Conservation (phyloP, 2,329 filamentous ascomycete species). For the Colletotrichum sidae region DNA sequence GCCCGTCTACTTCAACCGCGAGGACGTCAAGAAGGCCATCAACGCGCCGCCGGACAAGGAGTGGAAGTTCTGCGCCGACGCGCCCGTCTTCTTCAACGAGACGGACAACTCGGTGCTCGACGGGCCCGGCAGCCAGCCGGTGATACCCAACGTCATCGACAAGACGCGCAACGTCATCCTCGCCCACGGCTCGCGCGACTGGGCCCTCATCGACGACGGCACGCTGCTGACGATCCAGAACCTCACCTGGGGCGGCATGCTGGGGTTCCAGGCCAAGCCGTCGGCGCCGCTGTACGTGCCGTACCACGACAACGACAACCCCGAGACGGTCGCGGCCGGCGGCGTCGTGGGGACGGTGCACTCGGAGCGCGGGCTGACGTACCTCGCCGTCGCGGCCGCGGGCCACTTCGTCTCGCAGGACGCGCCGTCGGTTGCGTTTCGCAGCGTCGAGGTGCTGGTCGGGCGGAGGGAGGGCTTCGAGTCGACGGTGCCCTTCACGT, state of each 20-base stretch:
- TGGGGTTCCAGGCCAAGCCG: conserved; percentile 75
- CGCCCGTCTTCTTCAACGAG: conserved; percentile 50
- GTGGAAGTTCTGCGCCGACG: conserved; percentile 57
- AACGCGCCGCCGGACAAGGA: conserved; percentile 65
- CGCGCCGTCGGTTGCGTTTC: conserved; percentile 74
- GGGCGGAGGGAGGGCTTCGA: conserved; percentile 72
- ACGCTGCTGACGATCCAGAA: conserved; percentile 81
- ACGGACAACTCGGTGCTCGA: conserved; percentile 60
- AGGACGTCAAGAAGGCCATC: conserved; percentile 76
- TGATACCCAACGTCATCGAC: conserved; percentile 79
- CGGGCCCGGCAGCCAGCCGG: conserved; percentile 63
- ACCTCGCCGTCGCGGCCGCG: conserved; percentile 69
- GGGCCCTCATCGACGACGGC: conserved; percentile 74
- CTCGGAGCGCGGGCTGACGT: conserved; percentile 82
- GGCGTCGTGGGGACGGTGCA: conserved; percentile 78
- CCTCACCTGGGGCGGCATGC: conserved; percentile 80
- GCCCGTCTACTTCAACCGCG: conserved; percentile 77
- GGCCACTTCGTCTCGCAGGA: conserved; percentile 80
- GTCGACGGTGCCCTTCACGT: conserved; percentile 52
- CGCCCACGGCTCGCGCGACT: conserved; percentile 78
- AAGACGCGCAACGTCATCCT: conserved; percentile 79
- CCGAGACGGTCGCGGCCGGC: conserved; percentile 59
- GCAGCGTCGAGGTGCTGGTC: conserved; percentile 80
- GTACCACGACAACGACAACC: conserved; percentile 54
- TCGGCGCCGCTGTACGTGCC: conserved; percentile 76